Evolutionary conservation across 2,329 filamentous ascomycete genomes (phyloP).

Genomic region (Alternaria conjuncta): DNA sequence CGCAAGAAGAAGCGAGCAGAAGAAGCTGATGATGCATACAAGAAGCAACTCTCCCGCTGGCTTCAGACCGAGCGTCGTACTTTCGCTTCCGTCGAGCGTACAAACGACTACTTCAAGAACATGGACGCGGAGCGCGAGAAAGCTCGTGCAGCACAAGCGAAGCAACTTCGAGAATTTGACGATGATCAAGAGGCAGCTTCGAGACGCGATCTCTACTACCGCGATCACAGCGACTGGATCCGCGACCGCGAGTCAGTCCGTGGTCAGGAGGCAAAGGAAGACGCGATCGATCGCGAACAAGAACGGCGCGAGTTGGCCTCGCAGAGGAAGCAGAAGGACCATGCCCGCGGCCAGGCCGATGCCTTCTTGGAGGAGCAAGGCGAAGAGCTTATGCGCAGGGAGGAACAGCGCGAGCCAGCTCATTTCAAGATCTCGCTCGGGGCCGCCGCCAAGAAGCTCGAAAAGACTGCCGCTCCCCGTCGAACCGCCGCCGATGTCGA

Average conservation of each 20-base stretch:
- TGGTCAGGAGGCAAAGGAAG: constrained; percentile 74
- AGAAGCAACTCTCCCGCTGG: constrained; percentile 89
- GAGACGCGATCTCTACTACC: constrained; percentile 82
- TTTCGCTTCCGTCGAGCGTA: constrained; percentile 83
- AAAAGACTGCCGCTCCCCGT: constrained; percentile 62
- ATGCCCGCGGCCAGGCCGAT: constrained; percentile 84
- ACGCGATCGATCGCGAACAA: constrained; percentile 80
- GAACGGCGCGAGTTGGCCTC: constrained; percentile 78
- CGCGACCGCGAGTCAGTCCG: constrained; percentile 78
- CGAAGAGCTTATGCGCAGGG: constrained; percentile 66
- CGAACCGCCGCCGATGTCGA: constrained; percentile 93
- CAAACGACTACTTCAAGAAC: constrained; percentile 78
- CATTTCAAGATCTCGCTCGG: constrained; percentile 90
- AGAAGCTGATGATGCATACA: constrained; percentile 80
- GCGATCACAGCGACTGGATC: constrained; percentile 83
- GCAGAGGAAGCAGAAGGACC: constrained; percentile 74
- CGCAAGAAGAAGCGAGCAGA: constrained; percentile 73
- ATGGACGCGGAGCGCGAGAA: constrained; percentile 71
- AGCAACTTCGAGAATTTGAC: constrained; percentile 81
- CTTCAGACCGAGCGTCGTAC: constrained; percentile 84
- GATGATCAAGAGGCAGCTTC: constrained; percentile 81
- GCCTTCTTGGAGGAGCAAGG: constrained; percentile 88
- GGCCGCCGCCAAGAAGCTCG: constrained; percentile 77
- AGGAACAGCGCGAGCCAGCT: constrained; percentile 65
- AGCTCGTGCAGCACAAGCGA: constrained; percentile 70